Percentiles rank a stretch among this genome's conserved stretches.
These are phyloP conservation scores for Podospora tetraspora DNA, from an alignment of 495 filamentous ascomycete genomes.

Conservation along the genomic window DNA sequence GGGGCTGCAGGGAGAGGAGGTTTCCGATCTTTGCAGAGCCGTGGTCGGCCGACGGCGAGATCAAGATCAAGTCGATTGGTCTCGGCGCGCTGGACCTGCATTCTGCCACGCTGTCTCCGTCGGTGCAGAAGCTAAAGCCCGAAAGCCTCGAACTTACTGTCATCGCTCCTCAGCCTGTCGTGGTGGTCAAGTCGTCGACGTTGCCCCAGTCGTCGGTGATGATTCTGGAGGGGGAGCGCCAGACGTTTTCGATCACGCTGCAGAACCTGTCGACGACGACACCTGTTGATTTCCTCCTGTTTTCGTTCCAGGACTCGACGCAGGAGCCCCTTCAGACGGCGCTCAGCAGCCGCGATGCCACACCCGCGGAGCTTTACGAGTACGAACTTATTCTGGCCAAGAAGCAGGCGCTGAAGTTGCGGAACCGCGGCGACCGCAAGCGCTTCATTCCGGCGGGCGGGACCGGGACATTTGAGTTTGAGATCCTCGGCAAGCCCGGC, in stretches of 20 bases:
- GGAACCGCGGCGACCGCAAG: conserved; percentile 46
- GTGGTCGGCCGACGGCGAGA: conserved; percentile 65
- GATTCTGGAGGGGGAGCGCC: conserved; percentile 82
- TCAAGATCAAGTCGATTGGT: conserved; percentile 70
- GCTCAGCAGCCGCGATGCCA: conserved; percentile 66
- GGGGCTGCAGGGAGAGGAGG: conserved; percentile 69
- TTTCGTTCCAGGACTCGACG: conserved; percentile 87
- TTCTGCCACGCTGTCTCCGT: conserved; percentile 27
- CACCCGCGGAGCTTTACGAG: conserved; percentile 75
- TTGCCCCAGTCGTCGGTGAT: conserved; percentile 83
- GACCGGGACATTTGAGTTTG: conserved; percentile 70
- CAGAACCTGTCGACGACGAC: conserved; percentile 66
- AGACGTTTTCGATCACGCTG: conserved; percentile 71
- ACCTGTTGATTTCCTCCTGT: conserved; percentile 74
- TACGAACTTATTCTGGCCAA: conserved; percentile 70
- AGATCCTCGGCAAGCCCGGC: conserved; percentile 78
- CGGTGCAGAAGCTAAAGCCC: conserved; percentile 37
- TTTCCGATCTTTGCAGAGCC: conserved; percentile 78
- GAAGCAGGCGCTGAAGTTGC: conserved; percentile 66
- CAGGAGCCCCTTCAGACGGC: conserved; percentile 69
- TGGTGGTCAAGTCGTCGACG: conserved; percentile 68
- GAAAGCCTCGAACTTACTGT: conserved; percentile 59
- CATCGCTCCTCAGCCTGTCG: conserved; percentile 68
- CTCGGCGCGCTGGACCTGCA: conserved; percentile 52
- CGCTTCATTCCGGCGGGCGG: conserved; percentile 62